Base-by-base conservation (phyloP, 73 alveolate genomes). In the Paramecium bursaria region DNA sequence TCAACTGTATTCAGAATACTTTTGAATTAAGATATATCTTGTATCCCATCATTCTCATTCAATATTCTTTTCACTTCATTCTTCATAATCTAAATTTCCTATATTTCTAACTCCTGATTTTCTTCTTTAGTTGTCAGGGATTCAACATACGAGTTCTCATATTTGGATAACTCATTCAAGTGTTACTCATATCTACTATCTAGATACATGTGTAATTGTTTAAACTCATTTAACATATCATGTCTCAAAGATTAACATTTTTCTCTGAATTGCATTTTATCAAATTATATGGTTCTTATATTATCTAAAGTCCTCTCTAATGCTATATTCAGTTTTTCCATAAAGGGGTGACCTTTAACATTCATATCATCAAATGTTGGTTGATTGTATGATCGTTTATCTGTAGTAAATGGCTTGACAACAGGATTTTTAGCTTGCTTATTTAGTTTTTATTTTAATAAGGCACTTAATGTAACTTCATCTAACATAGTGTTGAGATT, bases 341-440 rank as follows among this genome's bases (percentile, higher is more conserved):
- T 25, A 67, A 42, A 67, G 33, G 82, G 82, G 44, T 67, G 82
- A 42, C 82, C 82, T 67, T 42, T 67, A 9, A 67, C 15, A 39
- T 39, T 39, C 5, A 11, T 39, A 19, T 67, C 53, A n/a, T 35
- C 55, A 7, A 21, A 19, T 6, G 22, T 42, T 31, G 82, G 82
- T 31, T 35, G n/a, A 31, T 25, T 44, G 44, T 67, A 15, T 15
- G 19, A 33, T 14, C 82, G 39, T n/a, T 67, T 67, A 25, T 67
- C 82, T 3, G 82, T 67, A 25, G 82, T 67, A 67, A 33, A 67
- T 5, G 82, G 82, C 21, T 42, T 67, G 13, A 67, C 60, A 67
- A 5, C 27, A 3, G 17, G 44, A 25, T 29, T 21, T 67, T 67
- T n/a, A n/a, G n/a, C n/a, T n/a, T n/a, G n/a, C n/a, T n/a, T n/a